phyloP scores from a whole-genome alignment of 352 stramenopile species.

The Sclerospora graminicola region DNA sequence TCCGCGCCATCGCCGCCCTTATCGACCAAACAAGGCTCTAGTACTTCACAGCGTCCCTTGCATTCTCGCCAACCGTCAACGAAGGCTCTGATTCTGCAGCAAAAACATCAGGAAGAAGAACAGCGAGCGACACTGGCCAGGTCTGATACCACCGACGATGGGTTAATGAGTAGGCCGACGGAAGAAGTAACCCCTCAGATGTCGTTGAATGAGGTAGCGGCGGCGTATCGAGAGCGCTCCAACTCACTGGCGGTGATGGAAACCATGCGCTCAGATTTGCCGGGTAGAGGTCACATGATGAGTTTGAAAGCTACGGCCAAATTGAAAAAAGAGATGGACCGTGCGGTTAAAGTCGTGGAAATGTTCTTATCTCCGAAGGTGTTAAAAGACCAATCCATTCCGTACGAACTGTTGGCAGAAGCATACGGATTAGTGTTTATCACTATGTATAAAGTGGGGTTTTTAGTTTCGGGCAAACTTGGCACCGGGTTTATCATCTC shows the following conservation, averaged over 20 bases:
- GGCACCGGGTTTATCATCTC: conserved; percentile 73
- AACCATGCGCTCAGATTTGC: conserved; percentile 17
- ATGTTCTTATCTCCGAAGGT: conserved; percentile 63
- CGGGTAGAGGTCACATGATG: conserved; percentile 35
- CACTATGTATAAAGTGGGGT: conserved; percentile 75
- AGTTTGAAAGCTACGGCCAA: conserved; percentile 43
- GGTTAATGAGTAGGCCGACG: conserved; percentile 19
- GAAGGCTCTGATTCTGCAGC: conserved; percentile 42
- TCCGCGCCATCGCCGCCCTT: background rate
- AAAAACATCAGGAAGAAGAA: conserved; percentile 19
- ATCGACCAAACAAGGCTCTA: conserved; percentile 2
- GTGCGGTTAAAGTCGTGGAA: conserved; percentile 54
- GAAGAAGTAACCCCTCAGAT: conserved; percentile 3
- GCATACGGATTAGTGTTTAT: conserved; percentile 69
- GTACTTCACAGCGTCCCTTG: conserved; percentile 2
- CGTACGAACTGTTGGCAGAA: conserved; percentile 57
- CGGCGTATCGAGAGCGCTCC: conserved; percentile 40
- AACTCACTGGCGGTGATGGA: conserved; percentile 41
- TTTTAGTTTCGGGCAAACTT: conserved; percentile 70
- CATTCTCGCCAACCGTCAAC: conserved; percentile 26
- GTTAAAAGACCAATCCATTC: conserved; percentile 78
- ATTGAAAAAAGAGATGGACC: conserved; percentile 51
- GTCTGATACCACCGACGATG: conserved; percentile 31
- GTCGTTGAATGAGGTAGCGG: conserved; percentile 14
- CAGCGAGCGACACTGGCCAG: conserved; percentile 21